A percentile compares a stretch with the other conserved stretches of the same genome.
phyloP scores from a whole-genome alignment of 306 rosid genomes.

The Calophaca sinica region DNA sequence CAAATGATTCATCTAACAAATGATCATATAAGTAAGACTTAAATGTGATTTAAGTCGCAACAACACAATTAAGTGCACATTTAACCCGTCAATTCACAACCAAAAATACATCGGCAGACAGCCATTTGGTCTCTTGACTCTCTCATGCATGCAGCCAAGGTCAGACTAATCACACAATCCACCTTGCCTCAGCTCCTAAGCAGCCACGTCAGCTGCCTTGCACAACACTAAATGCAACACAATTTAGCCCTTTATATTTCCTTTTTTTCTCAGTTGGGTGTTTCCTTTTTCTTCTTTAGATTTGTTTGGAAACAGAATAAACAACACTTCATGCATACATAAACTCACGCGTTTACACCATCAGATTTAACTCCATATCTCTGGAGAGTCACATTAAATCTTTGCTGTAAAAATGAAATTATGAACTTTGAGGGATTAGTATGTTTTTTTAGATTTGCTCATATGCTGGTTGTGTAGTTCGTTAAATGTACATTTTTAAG shows the following conservation, averaged over 20 bases:
- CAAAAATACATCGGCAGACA: background rate
- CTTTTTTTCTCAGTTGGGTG: background rate
- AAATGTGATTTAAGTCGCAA: background rate
- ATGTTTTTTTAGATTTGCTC: background rate
- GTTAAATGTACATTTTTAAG: background rate
- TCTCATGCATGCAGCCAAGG: background rate
- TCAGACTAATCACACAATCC: background rate
- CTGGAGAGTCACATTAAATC: background rate
- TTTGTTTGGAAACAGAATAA: background rate
- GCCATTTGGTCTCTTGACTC: background rate
- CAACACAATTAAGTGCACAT: background rate
- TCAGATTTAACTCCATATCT: background rate
- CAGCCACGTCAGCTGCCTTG: background rate
- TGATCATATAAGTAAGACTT: background rate
- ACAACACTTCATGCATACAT: background rate
- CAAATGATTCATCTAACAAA: background rate
- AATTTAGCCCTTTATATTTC: background rate
- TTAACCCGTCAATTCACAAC: background rate
- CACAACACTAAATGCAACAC: background rate
- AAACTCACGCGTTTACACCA: background rate
- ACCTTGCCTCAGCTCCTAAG: conserved; percentile 6
- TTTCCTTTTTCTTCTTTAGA: background rate
- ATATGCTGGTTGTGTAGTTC: background rate
- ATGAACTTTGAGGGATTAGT: background rate
- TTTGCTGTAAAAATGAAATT: background rate